Evolutionary conservation across 202 grass and related monocot genomes (phyloP).

Genomic region (Musa balbisiana): DNA sequence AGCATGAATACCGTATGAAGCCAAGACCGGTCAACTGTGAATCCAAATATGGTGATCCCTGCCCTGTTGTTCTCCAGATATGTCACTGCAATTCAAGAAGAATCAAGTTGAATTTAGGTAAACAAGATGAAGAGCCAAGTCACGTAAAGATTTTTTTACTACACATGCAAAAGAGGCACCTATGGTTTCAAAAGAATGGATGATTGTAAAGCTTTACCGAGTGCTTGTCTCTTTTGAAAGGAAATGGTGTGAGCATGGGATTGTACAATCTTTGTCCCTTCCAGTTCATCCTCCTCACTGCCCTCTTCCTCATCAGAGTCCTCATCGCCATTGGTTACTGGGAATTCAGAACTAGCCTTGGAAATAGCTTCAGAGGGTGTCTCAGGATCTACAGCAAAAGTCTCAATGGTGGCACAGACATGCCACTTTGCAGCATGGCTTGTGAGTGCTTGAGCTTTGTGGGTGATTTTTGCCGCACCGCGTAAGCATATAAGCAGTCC

Average conservation of each 20-base stretch:
- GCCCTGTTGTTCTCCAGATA: constrained; percentile 94
- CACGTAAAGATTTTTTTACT: too few species aligned
- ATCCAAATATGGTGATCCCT: constrained; percentile 75
- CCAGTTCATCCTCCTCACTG: constrained; percentile 41
- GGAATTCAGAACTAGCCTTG: too few species aligned
- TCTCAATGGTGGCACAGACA: constrained; percentile 66
- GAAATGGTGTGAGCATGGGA: constrained; percentile 47
- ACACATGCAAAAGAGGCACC: too few species aligned
- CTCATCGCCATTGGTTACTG: background rate
- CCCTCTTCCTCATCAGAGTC: constrained; percentile 22
- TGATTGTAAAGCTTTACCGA: constrained; percentile 29
- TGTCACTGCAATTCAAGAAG: constrained; percentile 49
- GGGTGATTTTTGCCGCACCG: constrained; percentile 90
- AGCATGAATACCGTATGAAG: constrained; percentile 87
- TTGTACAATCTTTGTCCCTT: constrained; percentile 37
- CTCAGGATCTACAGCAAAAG: constrained; percentile 26
- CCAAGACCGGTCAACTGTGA: constrained; percentile 79
- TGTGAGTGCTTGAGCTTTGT: constrained; percentile 84
- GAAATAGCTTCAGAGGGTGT: background rate
- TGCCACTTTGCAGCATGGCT: constrained; percentile 80
- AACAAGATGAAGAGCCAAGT: too few species aligned
- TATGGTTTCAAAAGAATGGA: too few species aligned
- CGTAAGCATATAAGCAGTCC: constrained; percentile 73
- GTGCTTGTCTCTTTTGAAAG: constrained; percentile 83
- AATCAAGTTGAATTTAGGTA: background rate